These are phyloP conservation scores for Solanum infundibuliforme DNA, from an alignment of 257 asterid species.

Conservation along the genomic window DNA sequence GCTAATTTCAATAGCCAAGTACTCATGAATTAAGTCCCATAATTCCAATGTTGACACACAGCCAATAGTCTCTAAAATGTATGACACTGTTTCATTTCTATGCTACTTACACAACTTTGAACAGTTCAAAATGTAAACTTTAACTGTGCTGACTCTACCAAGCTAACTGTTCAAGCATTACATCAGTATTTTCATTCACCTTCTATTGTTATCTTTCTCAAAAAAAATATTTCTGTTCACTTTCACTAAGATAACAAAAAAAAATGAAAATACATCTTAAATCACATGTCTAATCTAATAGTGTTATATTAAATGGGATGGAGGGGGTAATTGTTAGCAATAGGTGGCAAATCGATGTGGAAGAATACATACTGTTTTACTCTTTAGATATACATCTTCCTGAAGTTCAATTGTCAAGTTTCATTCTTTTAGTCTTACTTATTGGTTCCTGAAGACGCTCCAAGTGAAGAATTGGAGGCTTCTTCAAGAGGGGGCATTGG, in stretches of 20 bases:
- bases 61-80: neutral
- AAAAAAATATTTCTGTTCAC: neutral
- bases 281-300: neutral
- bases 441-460: conserved; percentile 34
- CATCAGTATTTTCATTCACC: neutral
- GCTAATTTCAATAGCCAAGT: neutral
- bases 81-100: neutral
- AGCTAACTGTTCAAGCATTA: neutral
- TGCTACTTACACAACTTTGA: neutral
- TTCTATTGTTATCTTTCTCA: neutral
- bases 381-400: neutral
- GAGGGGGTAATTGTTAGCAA: neutral
- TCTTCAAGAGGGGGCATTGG: conserved; percentile 44
- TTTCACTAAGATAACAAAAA: neutral
- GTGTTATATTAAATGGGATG: neutral
- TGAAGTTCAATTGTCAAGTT: neutral
- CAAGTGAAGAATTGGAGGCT: conserved; percentile 36
- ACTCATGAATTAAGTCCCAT: neutral
- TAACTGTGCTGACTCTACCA: neutral
- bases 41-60: neutral
- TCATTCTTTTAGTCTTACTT: neutral
- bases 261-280: neutral
- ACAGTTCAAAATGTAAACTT: neutral
- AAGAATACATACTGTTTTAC: neutral
- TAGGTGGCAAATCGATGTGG: neutral